Evolutionary conservation across 2,329 filamentous ascomycete genomes (phyloP), one percentile per base, ranked within the genome.

Genomic region (Boeremia lycopersici): DNA sequence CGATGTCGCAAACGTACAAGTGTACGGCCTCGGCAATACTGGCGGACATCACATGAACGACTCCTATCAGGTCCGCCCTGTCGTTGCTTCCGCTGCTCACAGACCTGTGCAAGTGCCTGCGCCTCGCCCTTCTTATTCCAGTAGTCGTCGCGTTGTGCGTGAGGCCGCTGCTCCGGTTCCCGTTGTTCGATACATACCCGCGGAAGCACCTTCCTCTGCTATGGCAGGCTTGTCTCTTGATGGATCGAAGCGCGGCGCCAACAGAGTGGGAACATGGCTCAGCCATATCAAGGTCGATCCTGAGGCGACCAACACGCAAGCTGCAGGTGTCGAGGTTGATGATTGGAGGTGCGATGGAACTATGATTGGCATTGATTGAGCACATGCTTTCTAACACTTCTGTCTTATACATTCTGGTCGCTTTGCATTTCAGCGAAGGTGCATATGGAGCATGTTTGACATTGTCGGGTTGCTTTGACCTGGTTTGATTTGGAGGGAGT

Each of bases 11-110:
- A 55, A 55, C n/a, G 73, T 77, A 25, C 79, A 78, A 2, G 71
- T 82, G 13, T 82, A 82, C 19, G 78, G 76, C 23, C 58, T 82
- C 8, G 81, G 81, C 19, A 86, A 86, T 56, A 76, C 80, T 11
- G 77, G 78, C 1, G 79, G 77, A 12, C 84, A 88, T 63, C 84
- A 86, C 64, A 81, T 86, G 79, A 86, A 86, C 53, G 84, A 88
- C 10, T 71, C 70, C 5, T 76, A 74, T 52, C 59, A 70, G 8
- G 61, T 73, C 43, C 71, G 70, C 17, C 69, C 70, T 31, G 41
- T 70, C 23, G 67, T 71, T 15, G 63, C 61, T 15, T 57, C 68
- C 7, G 64, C 67, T 41, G 62, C 67, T 10, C 67, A 71, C 41
- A 64, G 67, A 17, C 65, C 67, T n/a, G 48, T 60, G 13, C 68